Conservation (phyloP, 2,329 filamentous ascomycete genomes). For the Fusarium cicatricum region DNA sequence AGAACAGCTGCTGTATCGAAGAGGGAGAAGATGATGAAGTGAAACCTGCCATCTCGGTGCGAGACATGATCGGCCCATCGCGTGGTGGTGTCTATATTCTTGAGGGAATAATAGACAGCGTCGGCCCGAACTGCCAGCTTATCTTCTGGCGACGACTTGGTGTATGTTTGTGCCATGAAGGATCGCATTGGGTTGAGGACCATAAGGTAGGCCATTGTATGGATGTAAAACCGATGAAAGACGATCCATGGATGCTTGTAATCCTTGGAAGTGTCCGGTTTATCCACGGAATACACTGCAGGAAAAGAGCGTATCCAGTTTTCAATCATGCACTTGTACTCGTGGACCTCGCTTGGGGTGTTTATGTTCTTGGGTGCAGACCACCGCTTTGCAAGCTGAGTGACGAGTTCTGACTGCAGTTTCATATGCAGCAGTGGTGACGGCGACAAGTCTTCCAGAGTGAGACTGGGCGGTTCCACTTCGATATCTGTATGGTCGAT, state of each 20-base stretch:
- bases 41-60: slow-evolving; percentile 57
- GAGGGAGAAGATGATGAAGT: slow-evolving; percentile 60
- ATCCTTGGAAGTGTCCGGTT: slow-evolving; percentile 54
- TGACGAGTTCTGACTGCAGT: slow-evolving; percentile 47
- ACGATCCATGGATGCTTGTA: slow-evolving; percentile 51
- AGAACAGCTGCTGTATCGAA: slow-evolving; percentile 60
- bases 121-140: slow-evolving; percentile 49
- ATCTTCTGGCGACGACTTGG: slow-evolving; percentile 38
- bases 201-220: slow-evolving; percentile 55
- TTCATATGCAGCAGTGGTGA: slow-evolving; percentile 49
- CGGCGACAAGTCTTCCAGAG: slow-evolving; percentile 44
- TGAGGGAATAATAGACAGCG: slow-evolving; percentile 54
- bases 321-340: slow-evolving; percentile 47
- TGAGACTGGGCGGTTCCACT: slow-evolving; percentile 45
- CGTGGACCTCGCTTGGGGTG: slow-evolving; percentile 41
- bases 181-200: slow-evolving; percentile 57
- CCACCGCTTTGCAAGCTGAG: slow-evolving; percentile 41
- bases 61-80: slow-evolving; percentile 54
- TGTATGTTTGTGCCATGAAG: slow-evolving; percentile 52
- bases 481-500: slow-evolving; percentile 47
- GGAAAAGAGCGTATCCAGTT: slow-evolving; percentile 54
- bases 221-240: slow-evolving; percentile 56
- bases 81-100: slow-evolving; percentile 51
- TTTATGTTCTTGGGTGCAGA: slow-evolving; percentile 40
- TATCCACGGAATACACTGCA: slow-evolving; percentile 47